phyloP scores from a whole-genome alignment of 2,329 filamentous ascomycete species.

The Stemphylium lycopersici region DNA sequence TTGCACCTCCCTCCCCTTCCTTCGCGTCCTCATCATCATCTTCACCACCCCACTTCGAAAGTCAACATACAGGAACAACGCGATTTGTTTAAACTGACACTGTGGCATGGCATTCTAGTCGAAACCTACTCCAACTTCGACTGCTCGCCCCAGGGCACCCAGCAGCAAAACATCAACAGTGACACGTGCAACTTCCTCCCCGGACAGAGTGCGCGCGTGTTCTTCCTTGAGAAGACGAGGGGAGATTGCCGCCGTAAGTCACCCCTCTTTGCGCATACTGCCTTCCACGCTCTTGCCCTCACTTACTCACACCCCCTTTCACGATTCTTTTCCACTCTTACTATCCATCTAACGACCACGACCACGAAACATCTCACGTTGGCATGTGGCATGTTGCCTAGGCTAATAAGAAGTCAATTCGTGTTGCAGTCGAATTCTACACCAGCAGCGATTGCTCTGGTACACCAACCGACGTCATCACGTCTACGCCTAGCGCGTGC shows the following conservation, averaged over 20 bases:
- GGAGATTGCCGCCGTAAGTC: conserved; percentile 9
- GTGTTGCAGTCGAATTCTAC: conserved; percentile 4
- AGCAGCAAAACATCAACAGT: conserved; percentile 12
- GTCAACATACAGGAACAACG: no score
- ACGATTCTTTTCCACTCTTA: no score
- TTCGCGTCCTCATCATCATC: background rate
- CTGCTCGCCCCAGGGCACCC: background rate
- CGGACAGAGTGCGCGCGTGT: conserved; percentile 3
- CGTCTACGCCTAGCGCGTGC: conserved; percentile 5
- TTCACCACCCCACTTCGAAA: no score
- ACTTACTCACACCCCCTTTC: no score
- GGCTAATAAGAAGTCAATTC: background rate
- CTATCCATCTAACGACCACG: no score
- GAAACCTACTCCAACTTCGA: conserved; percentile 1
- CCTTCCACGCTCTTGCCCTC: no score
- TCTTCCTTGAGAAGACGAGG: conserved; percentile 9
- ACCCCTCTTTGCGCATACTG: no score
- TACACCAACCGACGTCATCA: background rate
- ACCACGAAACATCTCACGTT: no score
- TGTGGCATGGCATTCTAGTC: background rate
- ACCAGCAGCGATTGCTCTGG: conserved; percentile 1
- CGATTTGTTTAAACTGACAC: no score
- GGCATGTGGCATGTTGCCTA: background rate
- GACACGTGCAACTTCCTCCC: conserved; percentile 6
- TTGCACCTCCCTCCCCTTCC: no score